Evolutionary conservation across 306 rosid species (phyloP), one percentile per base, ranked within the genome.

Genomic region (Chamaecrista fasciculata): DNA sequence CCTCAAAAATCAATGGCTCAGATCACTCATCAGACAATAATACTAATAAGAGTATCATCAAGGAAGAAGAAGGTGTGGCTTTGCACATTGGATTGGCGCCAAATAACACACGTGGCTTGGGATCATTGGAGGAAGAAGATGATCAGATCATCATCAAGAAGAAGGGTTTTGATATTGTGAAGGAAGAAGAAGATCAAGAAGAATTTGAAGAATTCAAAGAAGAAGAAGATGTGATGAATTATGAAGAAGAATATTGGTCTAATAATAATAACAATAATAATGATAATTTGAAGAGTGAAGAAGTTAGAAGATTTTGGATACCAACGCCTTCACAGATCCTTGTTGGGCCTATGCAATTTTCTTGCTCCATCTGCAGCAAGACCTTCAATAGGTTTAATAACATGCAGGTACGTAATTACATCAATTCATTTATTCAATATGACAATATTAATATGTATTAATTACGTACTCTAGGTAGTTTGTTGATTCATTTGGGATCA

Each of bases 311-410:
- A 82, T 93, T 93, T 76, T 93, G 98, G 98, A 90, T 93, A 57
- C 98, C 98, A 55, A 87, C 93, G 43, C 91, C 96, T 11, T 79
- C 98, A 10, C 98, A 93, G 81, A 90, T 90, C 77, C 96, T 93
- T 62, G 97, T 87, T 46, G 97, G 98, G 0, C 96, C 98, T 19
- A 90, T 93, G 97, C 98, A 93, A 76, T 93, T 93, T 88, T 81
- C 90, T 83, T 93, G 97, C 78, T 86, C 96, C 66, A 90, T 93
- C 18, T 93, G 98, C 81, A 80, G 61, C 84, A 93, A 90, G 75
- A 90, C 96, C 67, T 93, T 93, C 91, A 93, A 90, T 80, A 84
- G 97, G 76, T 90, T 87, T 85, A 92, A 92, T 65, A 92, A 92
- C 81, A 90, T 92, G 98, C 98, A 92, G 98, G 98, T 91, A n/a